Evolutionary conservation across 2,329 filamentous ascomycete species (phyloP).

Genomic region (Cytospora piceicola): DNA sequence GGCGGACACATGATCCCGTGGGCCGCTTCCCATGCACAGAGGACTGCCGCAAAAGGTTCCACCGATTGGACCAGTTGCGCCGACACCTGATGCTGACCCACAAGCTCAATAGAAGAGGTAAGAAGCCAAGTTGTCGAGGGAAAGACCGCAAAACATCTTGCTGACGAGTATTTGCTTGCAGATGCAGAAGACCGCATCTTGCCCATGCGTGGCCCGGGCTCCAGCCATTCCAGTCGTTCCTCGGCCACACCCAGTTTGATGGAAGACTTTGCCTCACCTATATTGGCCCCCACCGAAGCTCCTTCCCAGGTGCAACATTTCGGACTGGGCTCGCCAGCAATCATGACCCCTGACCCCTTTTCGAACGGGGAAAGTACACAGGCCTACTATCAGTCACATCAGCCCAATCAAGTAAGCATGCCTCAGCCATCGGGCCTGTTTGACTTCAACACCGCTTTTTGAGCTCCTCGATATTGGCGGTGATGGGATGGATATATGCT

Average conservation of each 20-base stretch:
- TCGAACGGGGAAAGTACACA: neutral
- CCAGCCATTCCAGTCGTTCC: slow-evolving; percentile 1
- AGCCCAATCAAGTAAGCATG: neutral
- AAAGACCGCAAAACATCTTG: neutral
- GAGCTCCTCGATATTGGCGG: neutral
- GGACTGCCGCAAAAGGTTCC: slow-evolving; percentile 58
- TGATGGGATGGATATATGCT: neutral
- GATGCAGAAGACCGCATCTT: slow-evolving; percentile 6
- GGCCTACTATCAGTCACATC: neutral
- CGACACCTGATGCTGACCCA: slow-evolving; percentile 50
- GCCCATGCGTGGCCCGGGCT: neutral
- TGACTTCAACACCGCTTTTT: slow-evolving; percentile 1
- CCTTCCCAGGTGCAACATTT: neutral
- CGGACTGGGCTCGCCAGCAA: neutral
- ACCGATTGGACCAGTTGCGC: slow-evolving; percentile 63
- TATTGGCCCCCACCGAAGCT: neutral
- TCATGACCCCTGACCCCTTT: neutral
- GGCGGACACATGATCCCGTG: slow-evolving; percentile 61
- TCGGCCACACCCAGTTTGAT: neutral
- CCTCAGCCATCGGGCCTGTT: neutral
- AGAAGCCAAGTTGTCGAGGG: slow-evolving; percentile 31
- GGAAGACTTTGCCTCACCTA: neutral
- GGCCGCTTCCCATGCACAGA: slow-evolving; percentile 53
- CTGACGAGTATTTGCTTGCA: neutral
- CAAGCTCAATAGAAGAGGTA: slow-evolving; percentile 27